phyloP scores from a whole-genome alignment of 148 eudicot species.

The Chenopodium berlandieri region DNA sequence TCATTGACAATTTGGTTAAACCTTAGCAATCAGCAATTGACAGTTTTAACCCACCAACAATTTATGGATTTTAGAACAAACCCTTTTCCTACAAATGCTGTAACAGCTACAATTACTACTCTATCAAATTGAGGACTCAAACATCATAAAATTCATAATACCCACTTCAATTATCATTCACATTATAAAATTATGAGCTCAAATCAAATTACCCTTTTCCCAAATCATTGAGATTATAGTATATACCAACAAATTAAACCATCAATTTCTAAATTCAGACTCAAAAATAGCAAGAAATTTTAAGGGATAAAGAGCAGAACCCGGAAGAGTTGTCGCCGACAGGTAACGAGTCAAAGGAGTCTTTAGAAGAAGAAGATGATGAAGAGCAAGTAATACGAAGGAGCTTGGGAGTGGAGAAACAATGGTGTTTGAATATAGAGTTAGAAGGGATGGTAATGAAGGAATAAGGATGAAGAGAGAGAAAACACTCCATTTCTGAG shows the following conservation, averaged over 20 bases:
- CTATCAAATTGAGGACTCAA: neutral
- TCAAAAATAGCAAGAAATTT: neutral
- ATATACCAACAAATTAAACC: neutral
- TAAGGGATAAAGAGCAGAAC: conserved; percentile 21
- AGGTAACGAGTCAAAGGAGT: conserved; percentile 31
- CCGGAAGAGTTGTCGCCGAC: conserved; percentile 40
- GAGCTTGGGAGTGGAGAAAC: conserved; percentile 19
- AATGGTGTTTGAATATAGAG: conserved; percentile 18
- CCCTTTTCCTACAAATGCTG: neutral
- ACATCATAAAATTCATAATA: neutral
- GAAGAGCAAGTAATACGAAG: conserved; percentile 19
- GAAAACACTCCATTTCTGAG: neutral
- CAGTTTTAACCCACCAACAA: no score
- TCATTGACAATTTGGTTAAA: neutral
- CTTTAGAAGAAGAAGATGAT: conserved; percentile 37
- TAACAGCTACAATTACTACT: neutral
- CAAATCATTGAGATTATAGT: neutral
- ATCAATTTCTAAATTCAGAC: neutral
- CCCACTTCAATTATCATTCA: neutral
- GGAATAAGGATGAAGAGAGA: neutral
- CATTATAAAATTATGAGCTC: neutral
- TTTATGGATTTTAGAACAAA: no score
- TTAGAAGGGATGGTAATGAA: conserved; percentile 15
- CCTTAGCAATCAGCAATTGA: neutral
- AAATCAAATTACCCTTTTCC: neutral